Percentiles rank a stretch among this genome's conserved stretches.
These are phyloP conservation scores for Sapria himalayana DNA, from an alignment of 345 rosid genomes.

Conservation along the genomic window DNA sequence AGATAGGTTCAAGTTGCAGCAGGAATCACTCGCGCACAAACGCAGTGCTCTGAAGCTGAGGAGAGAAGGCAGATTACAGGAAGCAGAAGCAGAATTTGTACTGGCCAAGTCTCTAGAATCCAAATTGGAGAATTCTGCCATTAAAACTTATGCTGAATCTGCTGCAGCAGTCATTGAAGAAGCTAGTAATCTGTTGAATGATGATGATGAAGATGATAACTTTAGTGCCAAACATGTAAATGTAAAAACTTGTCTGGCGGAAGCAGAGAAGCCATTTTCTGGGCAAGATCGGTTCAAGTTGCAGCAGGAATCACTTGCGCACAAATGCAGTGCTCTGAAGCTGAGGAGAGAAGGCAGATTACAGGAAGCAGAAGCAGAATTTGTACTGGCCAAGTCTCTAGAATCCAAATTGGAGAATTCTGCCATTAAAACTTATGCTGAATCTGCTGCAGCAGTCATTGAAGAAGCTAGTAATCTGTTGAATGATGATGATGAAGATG, in stretches of 20 bases:
- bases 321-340: constrained; percentile 75
- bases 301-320: constrained; percentile 72
- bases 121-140: constrained; percentile 41
- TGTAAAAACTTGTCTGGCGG: too few species aligned
- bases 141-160: constrained; percentile 22
- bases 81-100: constrained; percentile 89
- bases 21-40: constrained; percentile 68
- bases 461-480: too few species aligned
- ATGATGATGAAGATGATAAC: too few species aligned
- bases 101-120: constrained; percentile 76
- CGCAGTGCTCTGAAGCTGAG: constrained; percentile 74
- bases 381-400: constrained; percentile 70
- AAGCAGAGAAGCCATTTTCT: constrained; percentile 49
- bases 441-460: constrained; percentile 17
- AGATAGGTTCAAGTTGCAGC: constrained; percentile 76
- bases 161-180: too few species aligned
- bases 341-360: constrained; percentile 59
- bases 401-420: constrained; percentile 66
- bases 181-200: too few species aligned
- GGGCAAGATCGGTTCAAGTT: constrained; percentile 69
- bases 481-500: too few species aligned
- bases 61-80: constrained; percentile 55
- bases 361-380: constrained; percentile 84
- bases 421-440: constrained; percentile 19
- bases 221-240: too few species aligned